phyloP scores from a whole-genome alignment of 257 asterid species.

The Ehretia macrophylla region DNA sequence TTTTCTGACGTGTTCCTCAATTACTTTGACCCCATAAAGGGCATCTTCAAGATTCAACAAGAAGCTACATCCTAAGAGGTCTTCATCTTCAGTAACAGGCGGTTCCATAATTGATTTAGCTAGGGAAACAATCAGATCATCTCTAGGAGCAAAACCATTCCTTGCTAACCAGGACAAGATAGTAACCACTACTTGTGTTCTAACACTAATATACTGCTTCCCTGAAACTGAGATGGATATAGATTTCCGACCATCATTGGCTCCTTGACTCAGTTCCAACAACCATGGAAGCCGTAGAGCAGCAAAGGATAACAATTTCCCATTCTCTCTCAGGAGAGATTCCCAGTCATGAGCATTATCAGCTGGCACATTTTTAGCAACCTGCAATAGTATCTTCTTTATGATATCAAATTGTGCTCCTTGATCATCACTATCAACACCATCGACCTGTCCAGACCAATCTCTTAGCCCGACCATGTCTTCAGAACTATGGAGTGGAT shows the following conservation, averaged over 20 bases:
- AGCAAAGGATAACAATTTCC: slow-evolving; percentile 65
- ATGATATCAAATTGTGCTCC: slow-evolving; percentile 42
- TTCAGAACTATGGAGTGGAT: slow-evolving; percentile 25
- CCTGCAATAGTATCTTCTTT: slow-evolving; percentile 45
- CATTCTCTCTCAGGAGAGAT: slow-evolving; percentile 55
- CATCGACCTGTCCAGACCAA: slow-evolving; percentile 34
- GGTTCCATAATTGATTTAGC: slow-evolving; percentile 85
- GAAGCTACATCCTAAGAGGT: slow-evolving; percentile 73
- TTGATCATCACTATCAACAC: slow-evolving; percentile 34
- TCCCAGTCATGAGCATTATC: slow-evolving; percentile 53
- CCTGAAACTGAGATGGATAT: slow-evolving; percentile 38
- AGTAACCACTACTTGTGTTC: slow-evolving; percentile 62
- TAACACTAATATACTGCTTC: slow-evolving; percentile 46
- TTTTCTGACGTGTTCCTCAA: slow-evolving; percentile 67
- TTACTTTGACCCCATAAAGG: slow-evolving; percentile 73
- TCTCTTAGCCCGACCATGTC: slow-evolving; percentile 27
- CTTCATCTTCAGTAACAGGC: slow-evolving; percentile 82
- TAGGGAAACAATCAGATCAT: slow-evolving; percentile 67
- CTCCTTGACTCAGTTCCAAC: slow-evolving; percentile 55
- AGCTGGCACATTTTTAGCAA: slow-evolving; percentile 39
- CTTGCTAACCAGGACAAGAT: slow-evolving; percentile 80
- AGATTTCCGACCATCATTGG: slow-evolving; percentile 41
- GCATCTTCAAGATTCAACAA: slow-evolving; percentile 83
- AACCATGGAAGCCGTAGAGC: slow-evolving; percentile 79
- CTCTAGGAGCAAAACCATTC: slow-evolving; percentile 72